Conservation (phyloP, 2,329 filamentous ascomycete species). For the Akanthomyces dipterigenus region DNA sequence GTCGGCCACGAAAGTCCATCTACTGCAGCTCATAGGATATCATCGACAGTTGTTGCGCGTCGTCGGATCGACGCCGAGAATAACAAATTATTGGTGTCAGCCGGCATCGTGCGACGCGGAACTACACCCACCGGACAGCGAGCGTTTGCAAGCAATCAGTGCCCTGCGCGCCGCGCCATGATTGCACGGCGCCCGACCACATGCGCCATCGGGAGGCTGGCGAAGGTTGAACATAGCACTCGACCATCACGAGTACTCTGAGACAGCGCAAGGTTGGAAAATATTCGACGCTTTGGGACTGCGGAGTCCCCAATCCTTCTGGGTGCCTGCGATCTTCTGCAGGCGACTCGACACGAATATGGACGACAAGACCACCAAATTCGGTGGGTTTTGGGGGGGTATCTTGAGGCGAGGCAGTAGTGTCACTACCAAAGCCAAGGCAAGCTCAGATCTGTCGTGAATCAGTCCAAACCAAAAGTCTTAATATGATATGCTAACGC, state of each 20-base stretch:
- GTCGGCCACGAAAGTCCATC: background rate
- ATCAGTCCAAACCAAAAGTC: background rate
- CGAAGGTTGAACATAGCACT: background rate
- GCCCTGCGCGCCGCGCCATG: conserved; percentile 1
- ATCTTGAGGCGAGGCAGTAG: conserved; percentile 42
- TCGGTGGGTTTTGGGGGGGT: conserved; percentile 41
- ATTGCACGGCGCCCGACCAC: background rate
- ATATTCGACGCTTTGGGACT: background rate
- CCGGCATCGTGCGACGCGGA: background rate
- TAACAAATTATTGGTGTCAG: background rate
- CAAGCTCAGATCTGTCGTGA: conserved; percentile 4
- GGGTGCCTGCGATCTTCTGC: background rate
- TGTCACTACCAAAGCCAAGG: conserved; percentile 25
- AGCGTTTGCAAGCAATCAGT: background rate
- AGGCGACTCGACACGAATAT: conserved; percentile 13
- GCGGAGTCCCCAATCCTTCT: background rate
- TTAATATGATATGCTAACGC: background rate
- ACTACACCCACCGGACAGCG: background rate
- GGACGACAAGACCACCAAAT: conserved; percentile 28
- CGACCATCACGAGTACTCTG: background rate
- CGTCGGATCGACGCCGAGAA: background rate
- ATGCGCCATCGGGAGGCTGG: background rate
- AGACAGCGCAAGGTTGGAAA: background rate
- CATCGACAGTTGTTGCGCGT: background rate
- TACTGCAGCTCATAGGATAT: background rate